These are phyloP conservation scores for Candida tetrigidarum DNA, from an alignment of 1,139 yeast genomes.

Conservation along the genomic window DNA sequence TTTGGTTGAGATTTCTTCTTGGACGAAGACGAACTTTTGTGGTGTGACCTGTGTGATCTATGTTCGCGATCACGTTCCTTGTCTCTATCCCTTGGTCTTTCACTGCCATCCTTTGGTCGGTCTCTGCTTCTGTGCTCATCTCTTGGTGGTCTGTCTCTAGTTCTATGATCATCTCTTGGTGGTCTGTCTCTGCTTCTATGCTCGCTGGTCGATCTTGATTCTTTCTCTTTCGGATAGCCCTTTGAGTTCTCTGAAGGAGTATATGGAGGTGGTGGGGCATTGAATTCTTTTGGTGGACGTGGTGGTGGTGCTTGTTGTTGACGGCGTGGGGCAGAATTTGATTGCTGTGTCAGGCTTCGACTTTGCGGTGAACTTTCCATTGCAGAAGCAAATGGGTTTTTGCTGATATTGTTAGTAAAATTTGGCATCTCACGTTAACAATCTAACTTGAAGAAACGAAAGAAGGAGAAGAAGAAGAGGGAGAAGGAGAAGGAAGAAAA, in stretches of 20 bases:
- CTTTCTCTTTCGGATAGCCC: conserved; percentile 59
- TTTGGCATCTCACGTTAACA: not conserved
- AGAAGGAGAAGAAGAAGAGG: not conserved
- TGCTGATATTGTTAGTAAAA: conserved; percentile 33
- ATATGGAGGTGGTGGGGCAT: conserved; percentile 51
- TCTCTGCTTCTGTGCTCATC: conserved; percentile 5
- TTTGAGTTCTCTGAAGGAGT: conserved; percentile 45
- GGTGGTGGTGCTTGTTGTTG: conserved; percentile 26
- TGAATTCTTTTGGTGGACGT: conserved; percentile 38
- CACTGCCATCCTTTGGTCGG: conserved; percentile 2
- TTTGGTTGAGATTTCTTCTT: conserved; percentile 6
- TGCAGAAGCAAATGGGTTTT: conserved; percentile 61
- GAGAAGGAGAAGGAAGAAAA: not conserved
- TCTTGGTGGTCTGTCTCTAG: conserved; percentile 5
- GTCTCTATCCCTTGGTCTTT: conserved; percentile 1
- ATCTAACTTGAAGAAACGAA: not conserved
- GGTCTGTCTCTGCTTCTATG: conserved; percentile 13
- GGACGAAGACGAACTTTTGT: not conserved
- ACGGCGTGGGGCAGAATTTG: conserved; percentile 16
- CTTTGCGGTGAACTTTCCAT: conserved; percentile 32
- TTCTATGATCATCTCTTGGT: conserved; percentile 6
- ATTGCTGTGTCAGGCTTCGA: conserved; percentile 10
- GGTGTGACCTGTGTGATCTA: conserved; percentile 3
- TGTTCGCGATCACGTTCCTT: conserved; percentile 1
- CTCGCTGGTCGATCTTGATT: conserved; percentile 20